Percentiles rank a stretch among this genome's conserved stretches.
These are phyloP conservation scores for Adiantum capillusveneris DNA, from an alignment of 75 land plant species.

Conservation along the genomic window DNA sequence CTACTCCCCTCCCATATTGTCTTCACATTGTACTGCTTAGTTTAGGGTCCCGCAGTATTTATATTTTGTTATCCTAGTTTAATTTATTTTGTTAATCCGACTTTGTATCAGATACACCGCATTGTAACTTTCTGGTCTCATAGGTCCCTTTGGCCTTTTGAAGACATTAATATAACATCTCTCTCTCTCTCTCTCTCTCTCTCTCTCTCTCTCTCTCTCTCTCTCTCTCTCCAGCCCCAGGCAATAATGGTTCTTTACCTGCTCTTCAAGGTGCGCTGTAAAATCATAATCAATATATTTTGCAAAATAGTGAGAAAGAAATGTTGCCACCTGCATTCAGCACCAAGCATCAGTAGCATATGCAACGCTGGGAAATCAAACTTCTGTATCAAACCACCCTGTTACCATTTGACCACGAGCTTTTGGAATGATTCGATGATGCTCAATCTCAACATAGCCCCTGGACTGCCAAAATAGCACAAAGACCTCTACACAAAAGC, in stretches of 20 bases:
- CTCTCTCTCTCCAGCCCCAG: background rate
- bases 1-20: too few species aligned
- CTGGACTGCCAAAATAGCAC: constrained; percentile 43
- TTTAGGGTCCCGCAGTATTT: too few species aligned
- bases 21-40: too few species aligned
- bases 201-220: background rate
- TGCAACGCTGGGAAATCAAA: background rate
- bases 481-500: constrained; percentile 1
- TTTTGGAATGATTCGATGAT: constrained; percentile 60
- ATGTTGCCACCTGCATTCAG: constrained; percentile 64
- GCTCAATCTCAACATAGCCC: constrained; percentile 63
- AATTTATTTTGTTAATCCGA: too few species aligned
- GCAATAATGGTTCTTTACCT: constrained; percentile 29
- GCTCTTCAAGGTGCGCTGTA: constrained; percentile 89
- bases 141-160: too few species aligned
- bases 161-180: background rate
- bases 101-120: too few species aligned
- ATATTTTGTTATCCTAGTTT: too few species aligned
- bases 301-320: constrained; percentile 72
- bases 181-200: constrained; percentile 2
- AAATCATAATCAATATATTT: constrained; percentile 75
- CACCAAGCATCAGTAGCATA: background rate
- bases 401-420: constrained; percentile 97
- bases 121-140: too few species aligned
- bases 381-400: background rate